Evolutionary conservation across 306 rosid species (phyloP), one percentile per base, ranked within the genome.

Genomic region (Sechiopsis laciniata): DNA sequence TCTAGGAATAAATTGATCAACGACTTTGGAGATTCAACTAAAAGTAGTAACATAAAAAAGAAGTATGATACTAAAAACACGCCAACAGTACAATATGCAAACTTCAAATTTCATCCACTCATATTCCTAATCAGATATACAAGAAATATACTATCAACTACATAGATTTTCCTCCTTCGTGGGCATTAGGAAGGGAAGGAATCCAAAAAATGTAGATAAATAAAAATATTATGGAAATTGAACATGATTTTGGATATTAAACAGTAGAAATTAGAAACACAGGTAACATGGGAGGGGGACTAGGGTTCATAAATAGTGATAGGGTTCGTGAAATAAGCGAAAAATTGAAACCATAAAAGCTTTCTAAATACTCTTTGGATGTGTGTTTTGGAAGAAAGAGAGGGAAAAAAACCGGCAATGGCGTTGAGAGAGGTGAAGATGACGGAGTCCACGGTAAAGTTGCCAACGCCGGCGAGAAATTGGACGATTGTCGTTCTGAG

Each of bases 361-460:
- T 6, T 45, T 0, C 9, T 42, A 67, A 20, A 67, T 72, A 42
- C 0, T 53, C 75, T 0, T 14, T 17, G 14, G 60, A 24, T 24
- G 8, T 4, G 4, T 15, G 10, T 8, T 7, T 6, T 24, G 51
- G 5, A 10, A 72, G 35, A 35, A 83, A 59, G 69, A 78, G n/a
- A 77, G 7, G 48, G 73, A 51, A 63, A 77, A 82, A 5, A 70
- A 91, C 97, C 94, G 4, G 85, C 76, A 78, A 76, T 62, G 72
- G 83, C 58, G 78, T 74, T 78, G 85, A 85, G 85, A 73, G 91
- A 79, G 73, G 68, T 76, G 21, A 75, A 82, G 79, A 87, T 63
- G 59, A 87, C 78, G 55, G 94, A 87, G 60, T 85, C 94, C 2
- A 84, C 77, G 53, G 90, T 87, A 63, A 89, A 89, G 82, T 83